Conservation (phyloP, 2,329 filamentous ascomycete genomes). For the Colletotrichum limetticola region DNA sequence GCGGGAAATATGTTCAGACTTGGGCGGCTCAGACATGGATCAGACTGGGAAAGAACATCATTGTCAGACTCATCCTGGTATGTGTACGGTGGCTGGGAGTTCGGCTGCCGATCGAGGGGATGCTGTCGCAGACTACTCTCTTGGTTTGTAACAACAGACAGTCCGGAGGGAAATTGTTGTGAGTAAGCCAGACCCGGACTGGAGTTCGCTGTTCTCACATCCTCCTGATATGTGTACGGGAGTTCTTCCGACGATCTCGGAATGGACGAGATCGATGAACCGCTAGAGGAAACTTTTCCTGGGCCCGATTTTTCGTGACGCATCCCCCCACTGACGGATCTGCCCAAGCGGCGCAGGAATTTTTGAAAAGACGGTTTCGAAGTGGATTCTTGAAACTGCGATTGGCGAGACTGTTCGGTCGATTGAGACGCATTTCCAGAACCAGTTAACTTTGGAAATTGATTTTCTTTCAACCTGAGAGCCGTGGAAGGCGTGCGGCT, state of each 20-base stretch:
- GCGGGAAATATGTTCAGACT: constrained; percentile 38
- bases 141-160: constrained; percentile 28
- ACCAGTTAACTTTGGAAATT: background rate
- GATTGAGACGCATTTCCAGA: too few species aligned
- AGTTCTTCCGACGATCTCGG: background rate
- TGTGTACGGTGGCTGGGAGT: background rate
- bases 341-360: background rate
- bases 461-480: background rate
- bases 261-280: background rate
- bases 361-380: background rate
- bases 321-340: background rate
- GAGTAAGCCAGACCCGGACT: constrained; percentile 41
- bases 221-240: constrained; percentile 20
- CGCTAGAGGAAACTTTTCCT: background rate
- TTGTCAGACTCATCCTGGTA: constrained; percentile 2
- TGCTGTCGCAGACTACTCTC: constrained; percentile 10
- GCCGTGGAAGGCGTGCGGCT: background rate
- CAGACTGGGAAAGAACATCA: constrained; percentile 18
- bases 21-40: background rate
- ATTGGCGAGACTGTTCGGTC: background rate
- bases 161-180: constrained; percentile 42
- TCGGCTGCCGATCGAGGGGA: constrained; percentile 36
- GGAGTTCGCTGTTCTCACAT: constrained; percentile 45
- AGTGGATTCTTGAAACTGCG: background rate
- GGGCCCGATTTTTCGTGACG: background rate